Conservation (phyloP, 352 stramenopile species). For the Phytophthora pisi region DNA sequence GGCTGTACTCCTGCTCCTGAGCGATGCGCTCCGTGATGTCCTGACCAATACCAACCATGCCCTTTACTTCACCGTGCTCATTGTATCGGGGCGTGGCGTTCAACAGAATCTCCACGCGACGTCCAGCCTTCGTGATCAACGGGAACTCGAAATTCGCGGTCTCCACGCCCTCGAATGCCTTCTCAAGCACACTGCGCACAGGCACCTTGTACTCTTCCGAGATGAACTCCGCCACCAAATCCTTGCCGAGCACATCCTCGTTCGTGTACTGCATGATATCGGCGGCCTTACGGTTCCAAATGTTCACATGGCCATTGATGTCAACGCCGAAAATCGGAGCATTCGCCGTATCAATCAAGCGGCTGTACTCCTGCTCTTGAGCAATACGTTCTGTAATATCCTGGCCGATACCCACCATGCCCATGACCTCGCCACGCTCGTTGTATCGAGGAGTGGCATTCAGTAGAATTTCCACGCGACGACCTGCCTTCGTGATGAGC, state of each 20-base stretch:
- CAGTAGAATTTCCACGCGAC: constrained; percentile 48
- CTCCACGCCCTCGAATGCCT: constrained; percentile 46
- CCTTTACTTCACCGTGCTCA: constrained; percentile 49
- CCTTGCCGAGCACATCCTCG: constrained; percentile 55
- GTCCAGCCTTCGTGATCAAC: constrained; percentile 40
- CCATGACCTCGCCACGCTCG: constrained; percentile 46
- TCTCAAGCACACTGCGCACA: constrained; percentile 42
- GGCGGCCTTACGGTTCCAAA: constrained; percentile 76
- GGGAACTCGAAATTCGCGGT: constrained; percentile 64
- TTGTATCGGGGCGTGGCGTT: constrained; percentile 66
- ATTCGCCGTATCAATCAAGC: constrained; percentile 82
- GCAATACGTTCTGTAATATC: constrained; percentile 60
- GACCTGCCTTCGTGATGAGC: constrained; percentile 22
- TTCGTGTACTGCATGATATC: constrained; percentile 74
- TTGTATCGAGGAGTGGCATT: constrained; percentile 49
- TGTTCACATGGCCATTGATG: constrained; percentile 58
- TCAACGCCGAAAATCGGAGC: constrained; percentile 84
- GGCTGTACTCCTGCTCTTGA: constrained; percentile 70
- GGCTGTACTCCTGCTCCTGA: constrained; percentile 20
- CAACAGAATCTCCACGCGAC: constrained; percentile 43
- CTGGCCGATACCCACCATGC: constrained; percentile 63
- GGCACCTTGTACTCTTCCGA: constrained; percentile 41
- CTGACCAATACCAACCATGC: constrained; percentile 42
- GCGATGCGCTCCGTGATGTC: constrained; percentile 22
- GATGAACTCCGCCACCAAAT: constrained; percentile 70